phyloP scores from a whole-genome alignment of 192 early-diverging fungal species.

The Geranomyces variabilis region DNA sequence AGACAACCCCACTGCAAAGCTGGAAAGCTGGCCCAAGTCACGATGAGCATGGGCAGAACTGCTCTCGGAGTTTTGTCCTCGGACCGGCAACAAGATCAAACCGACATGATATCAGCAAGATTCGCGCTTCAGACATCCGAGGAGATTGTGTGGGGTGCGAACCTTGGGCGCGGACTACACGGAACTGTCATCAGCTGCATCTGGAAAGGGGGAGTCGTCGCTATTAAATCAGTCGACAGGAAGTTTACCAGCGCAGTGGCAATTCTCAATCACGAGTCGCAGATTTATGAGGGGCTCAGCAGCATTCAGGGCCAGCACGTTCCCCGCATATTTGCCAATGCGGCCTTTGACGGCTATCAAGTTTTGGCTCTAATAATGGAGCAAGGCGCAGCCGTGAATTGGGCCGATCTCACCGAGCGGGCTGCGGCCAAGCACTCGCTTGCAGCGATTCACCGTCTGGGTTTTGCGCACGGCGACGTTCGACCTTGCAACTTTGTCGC shows the following conservation, averaged over 20 bases:
- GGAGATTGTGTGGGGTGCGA: not conserved
- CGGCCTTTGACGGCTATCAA: not conserved
- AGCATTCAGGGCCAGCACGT: slow-evolving; percentile 15
- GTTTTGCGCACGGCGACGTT: slow-evolving; percentile 2
- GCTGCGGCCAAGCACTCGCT: not conserved
- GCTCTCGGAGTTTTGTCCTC: too few species aligned
- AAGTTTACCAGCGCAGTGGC: not conserved
- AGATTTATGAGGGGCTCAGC: slow-evolving; percentile 1
- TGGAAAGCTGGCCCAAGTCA: too few species aligned
- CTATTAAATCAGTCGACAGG: not conserved
- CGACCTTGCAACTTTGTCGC: slow-evolving; percentile 1
- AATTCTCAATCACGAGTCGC: not conserved
- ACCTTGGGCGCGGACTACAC: slow-evolving; percentile 3
- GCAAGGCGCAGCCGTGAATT: not conserved
- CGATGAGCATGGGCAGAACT: too few species aligned
- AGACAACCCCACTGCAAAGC: too few species aligned
- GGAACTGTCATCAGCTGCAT: slow-evolving; percentile 2
- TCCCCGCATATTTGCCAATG: not conserved
- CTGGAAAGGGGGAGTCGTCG: not conserved
- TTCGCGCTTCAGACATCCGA: not conserved
- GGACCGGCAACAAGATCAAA: too few species aligned
- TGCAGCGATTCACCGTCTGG: not conserved
- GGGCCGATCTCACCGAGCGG: not conserved
- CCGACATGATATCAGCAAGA: not conserved
- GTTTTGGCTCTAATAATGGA: slow-evolving; percentile 6